Evolutionary conservation across 2,329 filamentous ascomycete species (phyloP), one percentile per base, ranked within the genome.

Genomic region (Colletotrichum simmondsii): DNA sequence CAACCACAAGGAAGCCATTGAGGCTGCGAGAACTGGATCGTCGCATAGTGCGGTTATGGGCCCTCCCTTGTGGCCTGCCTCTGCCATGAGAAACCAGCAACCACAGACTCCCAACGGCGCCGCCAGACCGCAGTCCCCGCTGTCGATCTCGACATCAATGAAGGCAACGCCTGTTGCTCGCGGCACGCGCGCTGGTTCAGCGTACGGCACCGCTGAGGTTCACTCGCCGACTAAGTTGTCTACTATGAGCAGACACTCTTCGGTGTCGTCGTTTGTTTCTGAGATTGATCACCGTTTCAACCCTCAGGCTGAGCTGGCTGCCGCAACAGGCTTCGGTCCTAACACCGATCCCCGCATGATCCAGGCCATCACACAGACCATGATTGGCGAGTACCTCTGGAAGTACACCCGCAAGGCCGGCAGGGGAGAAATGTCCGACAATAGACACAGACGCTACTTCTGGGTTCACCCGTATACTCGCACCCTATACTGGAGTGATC

Each of bases 331-430:
- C 16, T 89, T 97, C 73, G 90, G 91, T 11, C 87, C 91, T 24
- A 90, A 90, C 75, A 97, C 95, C 5, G 97, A 99, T 84, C 96
- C 96, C 75, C 94, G 96, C 77, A 98, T 99, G 95, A 98, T 99
- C 77, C 95, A 98, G 85, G 97, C 97, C 61, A 98, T 99, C 76
- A 99, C 97, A 2, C 96, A 99, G 83, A 98, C 97, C 22, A 99
- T 99, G 97, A 98, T 99, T 79, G 97, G 97, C 68, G 97, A 99
- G 82, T 98, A 96, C 82, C 87, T 99, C 53, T 99, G 97, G 97
- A 99, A 99, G 82, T 99, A 99, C 83, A 99, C 97, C 0, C 93
- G 97, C 78, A 98, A 97, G 85, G 89, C 95, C 72, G 95, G 95
- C n/a, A 92, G 96, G 28, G 93, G 92, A 67, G 94, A 95, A 75